phyloP scores from a whole-genome alignment of 208 protist genomes.

The Crithidia bombi region DNA sequence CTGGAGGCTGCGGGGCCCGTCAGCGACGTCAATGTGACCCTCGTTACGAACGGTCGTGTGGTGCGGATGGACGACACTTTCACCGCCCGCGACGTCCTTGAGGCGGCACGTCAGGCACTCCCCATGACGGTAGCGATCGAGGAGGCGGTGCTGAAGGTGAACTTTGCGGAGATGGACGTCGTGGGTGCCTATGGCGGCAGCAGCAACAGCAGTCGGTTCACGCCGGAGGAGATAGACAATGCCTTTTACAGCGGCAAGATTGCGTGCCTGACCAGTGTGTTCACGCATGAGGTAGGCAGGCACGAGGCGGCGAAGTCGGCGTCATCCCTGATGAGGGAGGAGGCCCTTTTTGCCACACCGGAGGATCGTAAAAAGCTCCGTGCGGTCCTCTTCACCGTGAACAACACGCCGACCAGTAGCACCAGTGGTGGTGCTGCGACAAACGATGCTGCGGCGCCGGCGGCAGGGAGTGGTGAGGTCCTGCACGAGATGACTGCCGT shows the following conservation, averaged over 20 bases:
- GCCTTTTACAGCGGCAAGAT: conserved; percentile 50
- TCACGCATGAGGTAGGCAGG: conserved; percentile 1
- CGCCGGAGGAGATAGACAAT: conserved; percentile 37
- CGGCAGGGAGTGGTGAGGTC: background rate
- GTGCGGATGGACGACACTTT: conserved; percentile 46
- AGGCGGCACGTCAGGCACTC: conserved; percentile 20
- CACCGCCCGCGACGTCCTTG: conserved; percentile 40
- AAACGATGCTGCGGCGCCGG: too few relatives aligned
- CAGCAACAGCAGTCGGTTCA: too few relatives aligned
- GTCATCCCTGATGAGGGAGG: conserved; percentile 5
- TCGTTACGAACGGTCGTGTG: conserved; percentile 59
- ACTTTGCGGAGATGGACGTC: conserved; percentile 41
- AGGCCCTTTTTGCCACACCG: background rate
- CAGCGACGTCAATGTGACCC: background rate
- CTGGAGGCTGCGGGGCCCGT: background rate
- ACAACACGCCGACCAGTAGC: conserved; percentile 9
- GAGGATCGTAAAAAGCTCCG: conserved; percentile 17
- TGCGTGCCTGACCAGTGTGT: conserved; percentile 38
- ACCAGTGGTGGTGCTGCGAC: background rate
- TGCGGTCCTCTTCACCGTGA: conserved; percentile 18
- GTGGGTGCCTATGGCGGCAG: conserved; percentile 8
- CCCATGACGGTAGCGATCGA: conserved; percentile 30
- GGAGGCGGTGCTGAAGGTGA: conserved; percentile 33
- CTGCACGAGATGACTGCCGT: conserved; percentile 68
- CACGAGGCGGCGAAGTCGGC: background rate